These are phyloP conservation scores for Powellomyces hirtus DNA, from an alignment of 192 early-diverging fungal species.

Conservation along the genomic window DNA sequence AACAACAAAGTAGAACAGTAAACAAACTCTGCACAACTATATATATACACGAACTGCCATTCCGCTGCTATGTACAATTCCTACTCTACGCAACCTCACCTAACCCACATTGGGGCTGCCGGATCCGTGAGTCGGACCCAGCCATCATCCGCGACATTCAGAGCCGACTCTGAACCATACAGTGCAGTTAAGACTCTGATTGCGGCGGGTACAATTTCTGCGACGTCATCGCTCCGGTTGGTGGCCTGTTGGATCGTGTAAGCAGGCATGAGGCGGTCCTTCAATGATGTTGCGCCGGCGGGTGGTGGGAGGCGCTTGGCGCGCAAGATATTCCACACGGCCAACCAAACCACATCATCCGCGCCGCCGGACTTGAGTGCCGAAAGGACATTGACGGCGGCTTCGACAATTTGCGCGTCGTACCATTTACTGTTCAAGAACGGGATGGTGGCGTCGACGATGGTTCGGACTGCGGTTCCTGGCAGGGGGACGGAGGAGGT, in stretches of 20 bases:
- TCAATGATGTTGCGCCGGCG: not conserved
- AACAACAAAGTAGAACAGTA: too few species aligned
- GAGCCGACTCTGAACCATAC: not conserved
- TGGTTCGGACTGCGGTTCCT: not conserved
- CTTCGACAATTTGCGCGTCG: not conserved
- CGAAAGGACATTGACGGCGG: conserved; percentile 1
- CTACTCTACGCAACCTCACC: not conserved
- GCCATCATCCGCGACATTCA: not conserved
- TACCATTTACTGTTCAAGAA: conserved; percentile 14
- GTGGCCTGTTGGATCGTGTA: not conserved
- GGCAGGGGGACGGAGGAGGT: not conserved
- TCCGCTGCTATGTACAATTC: too few species aligned
- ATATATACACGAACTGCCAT: too few species aligned
- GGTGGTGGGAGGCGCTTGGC: not conserved
- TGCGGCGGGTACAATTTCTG: not conserved
- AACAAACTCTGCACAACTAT: too few species aligned
- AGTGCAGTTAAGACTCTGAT: not conserved
- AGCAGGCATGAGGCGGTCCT: not conserved
- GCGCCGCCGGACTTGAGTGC: not conserved
- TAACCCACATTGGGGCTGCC: not conserved
- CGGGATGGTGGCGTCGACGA: conserved; percentile 2
- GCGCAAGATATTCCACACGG: not conserved
- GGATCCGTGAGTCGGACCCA: not conserved
- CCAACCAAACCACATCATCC: conserved; percentile 7
- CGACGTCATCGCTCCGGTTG: not conserved